Percentiles rank a stretch among this genome's conserved stretches.
Evolutionary conservation across 768 basidiomycete species (phyloP).

Genomic region (Collybia mongolica): DNA sequence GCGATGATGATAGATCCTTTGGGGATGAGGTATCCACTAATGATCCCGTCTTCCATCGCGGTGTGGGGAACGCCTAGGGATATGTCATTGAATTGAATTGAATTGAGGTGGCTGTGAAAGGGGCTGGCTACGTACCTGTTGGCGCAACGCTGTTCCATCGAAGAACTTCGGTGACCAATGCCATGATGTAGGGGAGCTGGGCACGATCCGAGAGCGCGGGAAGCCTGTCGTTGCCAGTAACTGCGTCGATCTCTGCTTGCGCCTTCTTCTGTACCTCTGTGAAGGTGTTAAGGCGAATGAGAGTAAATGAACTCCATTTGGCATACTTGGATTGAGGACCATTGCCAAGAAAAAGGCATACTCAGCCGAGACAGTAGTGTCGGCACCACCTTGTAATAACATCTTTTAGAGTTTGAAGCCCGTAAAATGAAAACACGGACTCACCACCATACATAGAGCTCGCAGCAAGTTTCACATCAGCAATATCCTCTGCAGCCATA

Average conservation of each 20-base stretch:
- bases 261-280: constrained; percentile 49
- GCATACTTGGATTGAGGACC: constrained; percentile 34
- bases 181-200: constrained; percentile 47
- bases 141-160: constrained; percentile 51
- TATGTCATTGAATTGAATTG: neutral
- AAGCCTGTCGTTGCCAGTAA: constrained; percentile 34
- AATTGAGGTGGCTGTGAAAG: neutral
- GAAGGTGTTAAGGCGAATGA: constrained; percentile 5
- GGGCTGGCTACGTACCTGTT: neutral
- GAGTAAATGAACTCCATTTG: neutral
- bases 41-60: constrained; percentile 41
- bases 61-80: constrained; percentile 44
- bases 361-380: constrained; percentile 46
- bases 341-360: constrained; percentile 51
- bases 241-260: constrained; percentile 49
- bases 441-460: constrained; percentile 45
- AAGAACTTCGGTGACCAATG: constrained; percentile 44
- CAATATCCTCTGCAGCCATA: constrained; percentile 29
- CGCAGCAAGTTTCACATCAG: constrained; percentile 40
- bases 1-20: constrained; percentile 44
- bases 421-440: constrained; percentile 6
- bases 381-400: constrained; percentile 38
- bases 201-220: constrained; percentile 39
- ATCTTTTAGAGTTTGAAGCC: neutral
- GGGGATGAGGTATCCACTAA: constrained; percentile 44